Base-by-base conservation (phyloP, 1,139 yeast genomes). In the Geotrichum klebahnii region DNA sequence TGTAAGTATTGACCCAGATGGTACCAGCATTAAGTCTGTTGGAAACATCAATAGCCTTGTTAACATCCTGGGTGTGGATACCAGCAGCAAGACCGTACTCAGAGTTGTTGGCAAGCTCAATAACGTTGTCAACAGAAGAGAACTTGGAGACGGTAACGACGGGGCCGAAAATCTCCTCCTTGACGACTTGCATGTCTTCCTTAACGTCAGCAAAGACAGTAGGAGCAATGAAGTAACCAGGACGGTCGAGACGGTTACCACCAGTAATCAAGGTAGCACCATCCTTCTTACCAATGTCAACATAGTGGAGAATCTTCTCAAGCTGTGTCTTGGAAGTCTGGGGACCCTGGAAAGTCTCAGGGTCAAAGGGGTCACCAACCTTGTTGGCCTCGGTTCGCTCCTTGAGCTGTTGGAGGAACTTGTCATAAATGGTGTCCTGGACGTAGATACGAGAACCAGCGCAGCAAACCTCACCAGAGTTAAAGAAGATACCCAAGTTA, bases 151-250 rank as follows among this genome's bases (percentile, higher is more conserved):
- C 74, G n/a, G 86, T 78, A 44, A 84, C 88, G 34, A 88, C 95
- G n/a, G 97, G 96, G 29, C 97, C 96, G 64, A 89, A 89, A 59
- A 89, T 87, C 70, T 84, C 92, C 59, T 84, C 90, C 64, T 71
- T 75, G 55, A 84, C 84, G 62, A 84, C 81, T 61, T 71, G 70
- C 82, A 80, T 82, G 60, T 76, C 72, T 65, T 80, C 81, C 44
- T 70, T 73, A 59, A 84, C 90, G 61, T 83, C 81, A 48, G 84
- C 77, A 62, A 86, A 83, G 61, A 86, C 77, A 51, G 95, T 86
- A 68, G 95, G 95, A 70, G 81, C 74, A 62, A 86, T 72, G 61
- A 81, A 86, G 77, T 70, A 85, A 61, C 95, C 95, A 69, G 79
- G 57, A 29, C 51, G 88, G 40, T 62, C 63, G 51, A 69, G 75